A percentile compares a stretch with the other conserved stretches of the same genome.
Conservation (phyloP, 1,284 basidiomycete species). For the Coniophora puteana region DNA sequence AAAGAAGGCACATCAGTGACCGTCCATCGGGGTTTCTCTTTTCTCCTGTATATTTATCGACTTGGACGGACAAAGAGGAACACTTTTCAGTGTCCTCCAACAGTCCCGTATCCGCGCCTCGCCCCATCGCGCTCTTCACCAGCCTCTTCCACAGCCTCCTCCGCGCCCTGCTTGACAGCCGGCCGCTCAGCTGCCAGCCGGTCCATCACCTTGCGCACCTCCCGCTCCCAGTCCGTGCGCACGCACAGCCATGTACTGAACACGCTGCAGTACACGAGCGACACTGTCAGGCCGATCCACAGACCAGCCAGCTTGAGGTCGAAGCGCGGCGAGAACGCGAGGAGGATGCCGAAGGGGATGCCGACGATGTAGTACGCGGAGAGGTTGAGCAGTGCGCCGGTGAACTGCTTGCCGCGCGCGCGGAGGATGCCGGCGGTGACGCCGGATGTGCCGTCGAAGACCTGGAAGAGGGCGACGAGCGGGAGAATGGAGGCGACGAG, state of each 20-base stretch:
- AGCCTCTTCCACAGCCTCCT: no score
- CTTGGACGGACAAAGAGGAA: no score
- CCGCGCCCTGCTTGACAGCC: background rate
- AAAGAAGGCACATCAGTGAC: no score
- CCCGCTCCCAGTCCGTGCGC: slow-evolving; percentile 57
- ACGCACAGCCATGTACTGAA: slow-evolving; percentile 49
- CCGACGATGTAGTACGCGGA: slow-evolving; percentile 66
- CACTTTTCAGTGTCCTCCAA: no score
- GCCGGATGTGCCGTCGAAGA: slow-evolving; percentile 71
- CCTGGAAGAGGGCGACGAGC: slow-evolving; percentile 77
- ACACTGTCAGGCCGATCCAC: slow-evolving; percentile 66
- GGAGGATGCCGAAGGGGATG: slow-evolving; percentile 65
- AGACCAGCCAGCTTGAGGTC: slow-evolving; percentile 51
- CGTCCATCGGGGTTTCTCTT: no score
- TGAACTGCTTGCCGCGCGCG: slow-evolving; percentile 71
- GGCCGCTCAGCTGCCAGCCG: slow-evolving; percentile 33
- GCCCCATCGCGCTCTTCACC: slow-evolving; percentile 16
- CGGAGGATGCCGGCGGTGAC: slow-evolving; percentile 77
- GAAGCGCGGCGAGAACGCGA: slow-evolving; percentile 55
- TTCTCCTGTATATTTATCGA: no score
- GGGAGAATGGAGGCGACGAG: slow-evolving; percentile 76
- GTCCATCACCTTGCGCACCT: slow-evolving; percentile 51
- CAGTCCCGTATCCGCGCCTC: background rate
- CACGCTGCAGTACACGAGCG: slow-evolving; percentile 52
- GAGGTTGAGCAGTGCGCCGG: slow-evolving; percentile 62